These are phyloP conservation scores for Emergomyces africanus DNA, from an alignment of 2,329 filamentous ascomycete genomes.

Conservation along the genomic window DNA sequence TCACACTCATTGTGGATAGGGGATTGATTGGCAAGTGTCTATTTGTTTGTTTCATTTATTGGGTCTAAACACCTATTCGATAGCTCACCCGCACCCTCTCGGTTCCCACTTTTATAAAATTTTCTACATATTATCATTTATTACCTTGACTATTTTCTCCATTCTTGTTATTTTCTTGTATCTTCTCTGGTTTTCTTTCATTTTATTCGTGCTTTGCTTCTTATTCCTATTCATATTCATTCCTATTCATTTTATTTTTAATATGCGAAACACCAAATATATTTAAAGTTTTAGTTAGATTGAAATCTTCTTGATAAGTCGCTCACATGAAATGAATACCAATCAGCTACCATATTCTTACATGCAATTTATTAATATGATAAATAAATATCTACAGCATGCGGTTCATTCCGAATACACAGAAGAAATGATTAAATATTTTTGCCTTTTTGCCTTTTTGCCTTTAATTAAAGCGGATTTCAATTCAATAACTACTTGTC, in stretches of 20 bases:
- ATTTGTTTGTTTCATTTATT: neutral
- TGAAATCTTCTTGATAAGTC: too few species aligned
- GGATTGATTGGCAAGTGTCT: neutral
- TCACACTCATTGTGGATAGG: neutral
- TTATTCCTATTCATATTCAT: neutral
- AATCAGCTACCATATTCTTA: neutral
- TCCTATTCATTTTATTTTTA: too few species aligned
- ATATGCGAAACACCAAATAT: too few species aligned
- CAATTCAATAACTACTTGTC: neutral
- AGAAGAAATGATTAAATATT: neutral
- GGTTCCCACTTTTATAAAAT: too few species aligned
- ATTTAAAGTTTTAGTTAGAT: too few species aligned
- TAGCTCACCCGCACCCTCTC: neutral
- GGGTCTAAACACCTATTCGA: neutral
- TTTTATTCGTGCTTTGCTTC: neutral
- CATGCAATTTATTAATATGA: neutral
- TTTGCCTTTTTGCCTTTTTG: neutral
- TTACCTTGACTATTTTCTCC: neutral
- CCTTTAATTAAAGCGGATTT: neutral
- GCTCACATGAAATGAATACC: neutral
- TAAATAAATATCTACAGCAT: neutral
- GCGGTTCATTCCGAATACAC: neutral
- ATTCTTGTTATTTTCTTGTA: neutral
- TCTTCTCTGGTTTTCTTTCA: neutral
- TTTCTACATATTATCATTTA: neutral